phyloP scores from a whole-genome alignment of 805 yeast genomes.

The Wickerhamiella alocasiicola region DNA sequence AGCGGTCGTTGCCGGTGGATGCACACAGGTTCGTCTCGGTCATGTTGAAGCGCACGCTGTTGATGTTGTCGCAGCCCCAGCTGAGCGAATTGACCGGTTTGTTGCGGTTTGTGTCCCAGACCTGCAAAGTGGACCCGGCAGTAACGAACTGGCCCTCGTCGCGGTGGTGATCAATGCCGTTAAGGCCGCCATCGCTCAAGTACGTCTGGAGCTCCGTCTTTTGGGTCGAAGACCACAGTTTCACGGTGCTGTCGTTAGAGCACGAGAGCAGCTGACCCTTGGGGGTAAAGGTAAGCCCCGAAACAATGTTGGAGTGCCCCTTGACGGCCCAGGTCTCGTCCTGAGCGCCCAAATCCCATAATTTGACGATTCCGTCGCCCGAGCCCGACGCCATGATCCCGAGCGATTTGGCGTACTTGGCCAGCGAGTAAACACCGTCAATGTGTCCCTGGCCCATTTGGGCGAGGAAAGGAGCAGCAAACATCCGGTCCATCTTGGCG shows the following conservation, averaged over 20 bases:
- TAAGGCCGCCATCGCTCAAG: slow-evolving; percentile 72
- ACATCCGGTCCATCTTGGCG: slow-evolving; percentile 88
- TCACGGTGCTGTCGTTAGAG: slow-evolving; percentile 81
- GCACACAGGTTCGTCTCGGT: slow-evolving; percentile 85
- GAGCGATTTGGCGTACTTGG: slow-evolving; percentile 58
- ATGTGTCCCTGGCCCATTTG: slow-evolving; percentile 91
- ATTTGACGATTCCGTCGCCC: slow-evolving; percentile 89
- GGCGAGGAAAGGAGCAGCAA: slow-evolving; percentile 94
- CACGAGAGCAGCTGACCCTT: slow-evolving; percentile 57
- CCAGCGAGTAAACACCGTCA: slow-evolving; percentile 84
- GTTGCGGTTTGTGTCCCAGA: slow-evolving; percentile 84
- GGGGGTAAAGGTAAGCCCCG: slow-evolving; percentile 72
- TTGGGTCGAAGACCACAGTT: slow-evolving; percentile 60
- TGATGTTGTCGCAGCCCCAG: slow-evolving; percentile 95
- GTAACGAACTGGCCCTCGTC: slow-evolving; percentile 67
- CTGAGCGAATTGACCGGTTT: slow-evolving; percentile 65
- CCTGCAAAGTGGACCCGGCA: slow-evolving; percentile 76
- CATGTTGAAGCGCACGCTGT: slow-evolving; percentile 70
- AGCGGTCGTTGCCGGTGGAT: slow-evolving; percentile 73
- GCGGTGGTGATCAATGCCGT: slow-evolving; percentile 76
- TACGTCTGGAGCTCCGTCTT: slow-evolving; percentile 49
- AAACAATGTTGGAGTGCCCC: slow-evolving; percentile 83
- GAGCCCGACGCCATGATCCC: slow-evolving; percentile 80
- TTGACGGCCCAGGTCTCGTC: slow-evolving; percentile 63
- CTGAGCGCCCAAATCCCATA: slow-evolving; percentile 80